These are phyloP conservation scores for Crithidia thermophila DNA, from an alignment of 208 protist species.

Conservation along the genomic window DNA sequence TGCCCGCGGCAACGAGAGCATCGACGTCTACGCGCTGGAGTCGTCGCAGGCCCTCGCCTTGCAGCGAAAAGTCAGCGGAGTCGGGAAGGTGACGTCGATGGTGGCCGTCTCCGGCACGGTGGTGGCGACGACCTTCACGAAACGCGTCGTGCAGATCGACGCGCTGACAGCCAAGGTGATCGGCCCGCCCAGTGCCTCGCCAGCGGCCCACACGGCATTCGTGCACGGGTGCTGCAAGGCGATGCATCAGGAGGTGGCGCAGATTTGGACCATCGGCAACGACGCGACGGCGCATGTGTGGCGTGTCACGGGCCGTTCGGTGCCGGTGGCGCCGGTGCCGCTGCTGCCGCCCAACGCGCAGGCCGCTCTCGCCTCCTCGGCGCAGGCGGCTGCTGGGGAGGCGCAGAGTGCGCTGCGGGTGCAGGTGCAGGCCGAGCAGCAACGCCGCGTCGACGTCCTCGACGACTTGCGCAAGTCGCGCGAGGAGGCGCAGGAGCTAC, in stretches of 20 bases:
- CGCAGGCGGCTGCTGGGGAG: not conserved
- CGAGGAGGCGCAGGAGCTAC: conserved; percentile 80
- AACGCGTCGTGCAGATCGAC: conserved; percentile 48
- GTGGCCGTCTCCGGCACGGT: conserved; percentile 63
- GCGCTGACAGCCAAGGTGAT: conserved; percentile 40
- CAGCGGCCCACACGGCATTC: conserved; percentile 45
- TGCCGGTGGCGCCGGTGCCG: conserved; percentile 35
- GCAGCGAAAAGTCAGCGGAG: conserved; percentile 22
- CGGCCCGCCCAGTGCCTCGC: not conserved
- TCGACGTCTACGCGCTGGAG: conserved; percentile 61
- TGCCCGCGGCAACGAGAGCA: conserved; percentile 48
- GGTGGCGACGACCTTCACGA: conserved; percentile 53
- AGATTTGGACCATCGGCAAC: conserved; percentile 72
- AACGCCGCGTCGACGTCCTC: conserved; percentile 14
- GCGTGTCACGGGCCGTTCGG: conserved; percentile 40
- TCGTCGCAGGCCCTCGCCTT: conserved; percentile 19
- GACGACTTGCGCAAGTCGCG: conserved; percentile 47
- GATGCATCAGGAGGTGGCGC: conserved; percentile 46
- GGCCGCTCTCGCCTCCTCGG: conserved; percentile 26
- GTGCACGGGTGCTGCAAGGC: conserved; percentile 53
- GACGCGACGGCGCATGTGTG: conserved; percentile 48
- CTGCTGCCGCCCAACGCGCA: conserved; percentile 29
- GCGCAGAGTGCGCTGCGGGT: conserved; percentile 31
- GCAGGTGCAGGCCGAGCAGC: conserved; percentile 23
- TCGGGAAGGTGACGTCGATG: conserved; percentile 59